Base-by-base conservation (phyloP, 2,329 filamentous ascomycete genomes). In the Hymenoscyphus scutula region DNA sequence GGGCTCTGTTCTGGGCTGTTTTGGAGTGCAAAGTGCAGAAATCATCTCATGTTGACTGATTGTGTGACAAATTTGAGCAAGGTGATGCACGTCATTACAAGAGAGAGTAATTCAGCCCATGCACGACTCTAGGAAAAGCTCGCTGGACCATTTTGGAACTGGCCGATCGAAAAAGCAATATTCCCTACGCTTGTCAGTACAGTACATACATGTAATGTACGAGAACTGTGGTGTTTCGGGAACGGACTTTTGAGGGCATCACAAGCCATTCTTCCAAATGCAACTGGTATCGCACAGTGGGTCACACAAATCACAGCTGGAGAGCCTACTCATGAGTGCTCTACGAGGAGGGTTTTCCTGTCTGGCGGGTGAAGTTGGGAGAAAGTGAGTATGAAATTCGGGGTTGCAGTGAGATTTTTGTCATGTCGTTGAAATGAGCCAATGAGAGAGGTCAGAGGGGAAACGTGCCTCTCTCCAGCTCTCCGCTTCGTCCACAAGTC, bases 51-150 rank as follows among this genome's bases (percentile, higher is more conserved):
- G 23, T 51, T 51, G 19, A 10, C 45, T 51, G 19, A 51, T 51
- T 51, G n/a, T 23, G 41, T 51, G 45, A 41, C 38, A 19, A n/a
- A 17, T 41, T n/a, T n/a, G 38, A 11, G 13, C 45, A 51, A 25
- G 45, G 45, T 48, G 41, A 48, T 48, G 41, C 41, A 48, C 41
- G 41, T 51, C 45, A 51, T 51, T 51, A 23, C 19, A 48, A 25
- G 34, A 37, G 34, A 51, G 3, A 13, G 8, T 5, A 51, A 51
- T 51, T 51, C 45, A 51, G 45, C 45, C 45, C 45, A 25, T 25
- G 45, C 19, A 23, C 45, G 45, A 51, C 45, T 51, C 34, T 37
- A 15, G 19, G 45, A 23, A 51, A 51, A 51, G 45, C 45, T 51
- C 25, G 45, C 13, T 51, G n/a, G 4, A 3, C 38, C 5, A 23